Evolutionary conservation across 768 basidiomycete species (phyloP).

Genomic region (Tylopilus sp.): DNA sequence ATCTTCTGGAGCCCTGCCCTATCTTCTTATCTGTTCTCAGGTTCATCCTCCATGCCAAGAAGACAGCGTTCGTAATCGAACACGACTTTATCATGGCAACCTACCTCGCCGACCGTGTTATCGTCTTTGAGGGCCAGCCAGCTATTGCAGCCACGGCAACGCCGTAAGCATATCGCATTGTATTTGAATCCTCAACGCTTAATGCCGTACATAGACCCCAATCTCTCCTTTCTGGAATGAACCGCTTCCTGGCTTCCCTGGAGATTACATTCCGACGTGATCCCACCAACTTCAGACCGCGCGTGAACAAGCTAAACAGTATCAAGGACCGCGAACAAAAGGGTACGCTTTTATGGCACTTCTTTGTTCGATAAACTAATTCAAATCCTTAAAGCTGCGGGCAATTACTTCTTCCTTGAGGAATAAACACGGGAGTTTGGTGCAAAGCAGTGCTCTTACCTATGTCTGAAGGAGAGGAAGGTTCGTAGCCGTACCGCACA

Average conservation of each 20-base stretch:
- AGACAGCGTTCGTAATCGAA: conserved; percentile 98
- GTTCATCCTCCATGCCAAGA: conserved; percentile 94
- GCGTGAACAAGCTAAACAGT: conserved; percentile 82
- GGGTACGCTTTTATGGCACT: conserved; percentile 39
- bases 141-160: conserved; percentile 87
- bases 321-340: conserved; percentile 90
- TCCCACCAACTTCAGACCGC: conserved; percentile 89
- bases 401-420: conserved; percentile 93
- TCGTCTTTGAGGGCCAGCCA: conserved; percentile 86
- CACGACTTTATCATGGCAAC: conserved; percentile 99
- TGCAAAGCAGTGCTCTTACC: background rate
- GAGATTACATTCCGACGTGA: conserved; percentile 99
- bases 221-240: conserved; percentile 94
- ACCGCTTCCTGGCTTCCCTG: conserved; percentile 90
- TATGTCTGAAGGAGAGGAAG: conserved; percentile 8
- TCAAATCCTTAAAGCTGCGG: conserved; percentile 47
- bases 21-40: conserved; percentile 32
- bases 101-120: conserved; percentile 96
- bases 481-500: conserved; percentile 9
- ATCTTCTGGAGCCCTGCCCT: background rate
- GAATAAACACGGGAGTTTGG: conserved; percentile 42
- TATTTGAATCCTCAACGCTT: background rate
- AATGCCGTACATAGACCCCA: conserved; percentile 61
- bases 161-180: conserved; percentile 52
- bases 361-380: conserved; percentile 5